phyloP scores from a whole-genome alignment of 169 alveolate genomes.

The Cryptosporidium viatorum region DNA sequence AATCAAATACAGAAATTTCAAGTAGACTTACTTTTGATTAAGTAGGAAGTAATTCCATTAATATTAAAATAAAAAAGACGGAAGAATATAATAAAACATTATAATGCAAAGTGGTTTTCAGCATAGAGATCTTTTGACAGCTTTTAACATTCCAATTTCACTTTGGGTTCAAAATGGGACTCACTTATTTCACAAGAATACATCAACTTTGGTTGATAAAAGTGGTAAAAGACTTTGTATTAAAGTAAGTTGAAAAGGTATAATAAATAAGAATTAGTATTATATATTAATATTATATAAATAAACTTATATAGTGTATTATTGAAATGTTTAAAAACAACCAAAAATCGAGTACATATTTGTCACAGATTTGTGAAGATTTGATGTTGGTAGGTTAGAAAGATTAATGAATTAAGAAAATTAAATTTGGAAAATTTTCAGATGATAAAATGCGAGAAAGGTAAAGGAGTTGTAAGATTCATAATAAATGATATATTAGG shows the following conservation, averaged over 20 bases:
- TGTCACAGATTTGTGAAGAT: constrained; percentile 48
- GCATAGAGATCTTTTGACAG: constrained; percentile 5
- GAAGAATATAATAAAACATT: background rate
- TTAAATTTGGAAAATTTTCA: background rate
- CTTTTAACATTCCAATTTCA: constrained; percentile 23
- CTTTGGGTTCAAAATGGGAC: constrained; percentile 17
- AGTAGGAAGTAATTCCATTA: background rate
- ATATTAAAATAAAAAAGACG: background rate
- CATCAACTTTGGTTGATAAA: constrained; percentile 10
- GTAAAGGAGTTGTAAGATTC: constrained; percentile 10
- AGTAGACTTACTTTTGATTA: background rate
- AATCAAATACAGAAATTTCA: no score
- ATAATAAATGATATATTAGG: constrained; percentile 2
- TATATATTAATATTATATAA: background rate
- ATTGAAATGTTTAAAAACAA: constrained; percentile 3
- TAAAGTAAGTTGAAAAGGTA: constrained; percentile 14
- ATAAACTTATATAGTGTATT: constrained; percentile 28
- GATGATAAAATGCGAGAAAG: constrained; percentile 44
- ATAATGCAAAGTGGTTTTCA: constrained; percentile 5
- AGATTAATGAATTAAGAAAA: background rate
- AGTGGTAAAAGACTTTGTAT: constrained; percentile 29
- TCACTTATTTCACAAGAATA: constrained; percentile 35
- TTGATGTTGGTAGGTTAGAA: constrained; percentile 36
- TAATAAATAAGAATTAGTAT: background rate
- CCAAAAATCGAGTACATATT: constrained; percentile 16